A percentile compares a stretch with the other conserved stretches of the same genome.
These are phyloP conservation scores for Fusarium robinianum DNA, from an alignment of 2,329 filamentous ascomycete genomes.

Conservation along the genomic window DNA sequence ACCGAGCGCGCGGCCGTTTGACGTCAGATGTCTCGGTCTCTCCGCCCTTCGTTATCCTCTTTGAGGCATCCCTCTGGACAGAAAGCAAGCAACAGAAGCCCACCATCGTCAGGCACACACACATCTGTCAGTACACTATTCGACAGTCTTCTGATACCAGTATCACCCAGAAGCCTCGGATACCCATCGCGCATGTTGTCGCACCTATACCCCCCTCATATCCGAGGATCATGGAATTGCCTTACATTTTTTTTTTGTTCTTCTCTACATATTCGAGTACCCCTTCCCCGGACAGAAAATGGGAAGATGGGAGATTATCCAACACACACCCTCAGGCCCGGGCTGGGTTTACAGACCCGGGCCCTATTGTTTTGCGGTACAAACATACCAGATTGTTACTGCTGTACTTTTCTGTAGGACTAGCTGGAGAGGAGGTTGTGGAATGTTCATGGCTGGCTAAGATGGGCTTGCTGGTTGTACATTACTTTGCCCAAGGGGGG, in stretches of 20 bases:
- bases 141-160: constrained; percentile 35
- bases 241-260: constrained; percentile 30
- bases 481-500: constrained; percentile 25
- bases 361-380: constrained; percentile 30
- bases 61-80: constrained; percentile 11
- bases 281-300: constrained; percentile 14
- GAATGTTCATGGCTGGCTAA: constrained; percentile 23
- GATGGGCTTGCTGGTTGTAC: constrained; percentile 32
- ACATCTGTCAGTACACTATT: constrained; percentile 27
- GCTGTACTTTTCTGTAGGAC: constrained; percentile 35
- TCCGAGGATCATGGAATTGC: constrained; percentile 21
- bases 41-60: constrained; percentile 9
- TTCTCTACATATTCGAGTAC: constrained; percentile 31
- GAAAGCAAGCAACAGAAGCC: constrained; percentile 13
- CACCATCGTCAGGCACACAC: constrained; percentile 11
- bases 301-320: constrained; percentile 25
- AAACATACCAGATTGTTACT: constrained; percentile 30
- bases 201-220: constrained; percentile 36
- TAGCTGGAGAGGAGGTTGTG: constrained; percentile 29
- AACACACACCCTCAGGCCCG: constrained; percentile 32
- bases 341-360: constrained; percentile 24
- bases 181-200: constrained; percentile 35
- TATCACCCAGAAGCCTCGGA: constrained; percentile 28
- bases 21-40: constrained; percentile 30
- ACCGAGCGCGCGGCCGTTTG: constrained; percentile 26